phyloP scores from a whole-genome alignment of 345 rosid genomes.

The Geranium brycei region DNA sequence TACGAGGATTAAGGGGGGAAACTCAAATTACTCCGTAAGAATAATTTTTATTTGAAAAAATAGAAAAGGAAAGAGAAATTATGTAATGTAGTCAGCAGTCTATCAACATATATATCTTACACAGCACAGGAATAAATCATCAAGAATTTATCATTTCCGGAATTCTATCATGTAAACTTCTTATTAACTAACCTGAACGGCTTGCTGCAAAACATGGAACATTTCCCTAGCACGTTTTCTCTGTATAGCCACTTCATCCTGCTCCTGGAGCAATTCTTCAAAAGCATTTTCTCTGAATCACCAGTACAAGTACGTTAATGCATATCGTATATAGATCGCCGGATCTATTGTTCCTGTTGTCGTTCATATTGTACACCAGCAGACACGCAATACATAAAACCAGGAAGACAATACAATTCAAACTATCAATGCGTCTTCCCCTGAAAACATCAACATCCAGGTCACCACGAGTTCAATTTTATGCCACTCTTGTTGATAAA shows the following conservation, averaged over 20 bases:
- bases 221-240: constrained; percentile 16
- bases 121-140: neutral
- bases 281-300: constrained; percentile 22
- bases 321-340: neutral
- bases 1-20: too few species aligned
- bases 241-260: constrained; percentile 12
- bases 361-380: neutral
- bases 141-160: neutral
- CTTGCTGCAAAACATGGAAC: constrained; percentile 18
- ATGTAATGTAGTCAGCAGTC: neutral
- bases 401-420: neutral
- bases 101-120: neutral
- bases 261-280: constrained; percentile 31
- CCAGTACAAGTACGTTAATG: neutral
- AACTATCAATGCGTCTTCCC: neutral
- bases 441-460: neutral
- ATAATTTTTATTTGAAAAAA: too few species aligned
- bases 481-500: neutral
- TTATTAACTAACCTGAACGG: constrained; percentile 23
- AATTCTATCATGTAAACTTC: neutral
- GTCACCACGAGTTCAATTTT: neutral
- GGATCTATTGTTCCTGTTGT: neutral
- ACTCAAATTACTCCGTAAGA: too few species aligned
- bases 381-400: neutral
- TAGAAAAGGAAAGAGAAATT: too few species aligned